phyloP scores from a whole-genome alignment of 148 eudicot species.

The Pharnaceum exiguum region DNA sequence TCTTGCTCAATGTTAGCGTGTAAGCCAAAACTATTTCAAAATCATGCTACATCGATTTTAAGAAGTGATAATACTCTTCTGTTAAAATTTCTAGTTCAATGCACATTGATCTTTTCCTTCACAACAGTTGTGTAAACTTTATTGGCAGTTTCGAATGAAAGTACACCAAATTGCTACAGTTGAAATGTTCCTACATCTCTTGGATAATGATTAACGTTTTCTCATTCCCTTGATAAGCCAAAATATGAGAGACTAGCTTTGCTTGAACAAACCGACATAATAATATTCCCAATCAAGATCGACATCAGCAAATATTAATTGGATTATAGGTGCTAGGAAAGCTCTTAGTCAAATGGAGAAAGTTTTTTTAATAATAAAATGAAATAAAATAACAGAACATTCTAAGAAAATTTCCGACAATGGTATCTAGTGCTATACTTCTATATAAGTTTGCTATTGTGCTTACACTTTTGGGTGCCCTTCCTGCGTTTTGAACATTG shows the following conservation, averaged over 20 bases:
- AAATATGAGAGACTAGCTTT: no score
- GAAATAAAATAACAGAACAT: no score
- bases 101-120: neutral
- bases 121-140: neutral
- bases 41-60: conserved; percentile 5
- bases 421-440: neutral
- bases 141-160: neutral
- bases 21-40: neutral
- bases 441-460: no score
- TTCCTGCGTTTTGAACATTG: conserved; percentile 11
- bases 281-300: neutral
- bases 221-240: conserved; percentile 16
- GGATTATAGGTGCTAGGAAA: neutral
- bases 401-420: neutral
- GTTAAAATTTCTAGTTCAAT: neutral
- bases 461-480: neutral
- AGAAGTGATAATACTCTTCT: neutral
- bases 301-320: conserved; percentile 12
- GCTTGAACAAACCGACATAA: neutral
- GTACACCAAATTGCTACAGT: neutral
- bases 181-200: neutral
- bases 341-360: no score
- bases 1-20: neutral
- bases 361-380: no score
- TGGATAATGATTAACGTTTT: neutral